Evolutionary conservation across 192 early-diverging fungal species (phyloP), one percentile per base, ranked within the genome.

Genomic region (Phycomyces nitens): DNA sequence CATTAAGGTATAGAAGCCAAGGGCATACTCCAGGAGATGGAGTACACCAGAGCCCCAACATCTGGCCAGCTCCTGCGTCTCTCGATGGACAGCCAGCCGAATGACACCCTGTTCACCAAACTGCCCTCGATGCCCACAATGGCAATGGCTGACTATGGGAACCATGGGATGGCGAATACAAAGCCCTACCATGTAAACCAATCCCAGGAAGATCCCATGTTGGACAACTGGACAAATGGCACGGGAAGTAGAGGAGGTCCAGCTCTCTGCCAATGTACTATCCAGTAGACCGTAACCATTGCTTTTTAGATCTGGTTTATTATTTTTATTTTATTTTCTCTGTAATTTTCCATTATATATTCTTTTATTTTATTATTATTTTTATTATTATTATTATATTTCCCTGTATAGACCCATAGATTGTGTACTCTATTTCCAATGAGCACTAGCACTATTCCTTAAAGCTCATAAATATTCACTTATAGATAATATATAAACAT

Each of bases 71-170:
- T 53, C 8, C 41, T 27, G 61, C 21, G 10, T 15, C 52, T 22
- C 18, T 49, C 15, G 20, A 63, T 23, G 27, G 52, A 63, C 12
- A 42, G 16, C 14, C 22, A 41, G 8, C 18, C 34, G 12, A 58
- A 41, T 27, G 52, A 38, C 41, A n/a, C 10, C 40, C 10, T 58
- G 34, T 58, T 58, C 11, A 42, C 41, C 7, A 42, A 58, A 40
- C 29, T 58, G 21, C 56, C 61, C 24, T 53, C 34, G 22, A 63
- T 63, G 52, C 61, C 61, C 12, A 23, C 61, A 14, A 51, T 63
- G 3, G 61, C 61, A 1, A 63, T 63, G 61, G 34, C 61, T 40
- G 29, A 47, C 15, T 21, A 49, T 47, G 44, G 44, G 11, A 47
- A 39, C 24, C 47, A 34, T 44, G 27, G 4, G 27, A 62, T 38